These are phyloP conservation scores for Starmera amethionina DNA, from an alignment of 805 yeast species.

Conservation along the genomic window DNA sequence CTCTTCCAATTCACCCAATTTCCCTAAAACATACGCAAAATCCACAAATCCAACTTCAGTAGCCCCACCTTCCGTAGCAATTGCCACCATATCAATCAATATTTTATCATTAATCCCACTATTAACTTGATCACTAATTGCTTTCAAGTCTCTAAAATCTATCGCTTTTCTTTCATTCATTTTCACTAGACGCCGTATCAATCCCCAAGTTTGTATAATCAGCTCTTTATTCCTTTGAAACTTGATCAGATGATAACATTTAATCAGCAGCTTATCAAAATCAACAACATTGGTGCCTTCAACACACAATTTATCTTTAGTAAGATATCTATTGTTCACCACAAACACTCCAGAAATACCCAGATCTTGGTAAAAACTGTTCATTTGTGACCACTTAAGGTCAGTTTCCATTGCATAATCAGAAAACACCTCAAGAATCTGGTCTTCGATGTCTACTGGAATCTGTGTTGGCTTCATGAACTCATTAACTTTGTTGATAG, in stretches of 20 bases:
- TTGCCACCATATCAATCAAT: conserved; percentile 36
- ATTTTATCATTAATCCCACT: conserved; percentile 21
- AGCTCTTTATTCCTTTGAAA: conserved; percentile 26
- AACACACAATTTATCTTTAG: conserved; percentile 20
- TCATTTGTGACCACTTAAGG: conserved; percentile 23
- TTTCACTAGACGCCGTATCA: conserved; percentile 21
- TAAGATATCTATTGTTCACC: conserved; percentile 16
- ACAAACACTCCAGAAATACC: conserved; percentile 21
- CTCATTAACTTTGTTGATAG: conserved; percentile 12
- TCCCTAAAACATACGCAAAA: conserved; percentile 39
- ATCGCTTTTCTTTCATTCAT: conserved; percentile 16
- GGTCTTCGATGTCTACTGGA: conserved; percentile 35
- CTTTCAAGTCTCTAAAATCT: conserved; percentile 28
- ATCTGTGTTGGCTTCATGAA: conserved; percentile 23
- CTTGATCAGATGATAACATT: conserved; percentile 30
- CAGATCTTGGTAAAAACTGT: conserved; percentile 19
- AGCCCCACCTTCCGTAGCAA: conserved; percentile 29
- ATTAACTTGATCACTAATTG: conserved; percentile 21
- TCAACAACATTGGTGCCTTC: conserved; percentile 36
- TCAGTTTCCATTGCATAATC: conserved; percentile 32
- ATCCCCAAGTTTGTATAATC: conserved; percentile 32
- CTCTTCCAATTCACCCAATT: conserved; percentile 28
- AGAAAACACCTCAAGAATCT: conserved; percentile 32
- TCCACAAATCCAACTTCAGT: conserved; percentile 30
- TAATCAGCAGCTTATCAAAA: conserved; percentile 32